phyloP scores from a whole-genome alignment of 371 early-diverging fungal species.

The Rhizomucor miehei region DNA sequence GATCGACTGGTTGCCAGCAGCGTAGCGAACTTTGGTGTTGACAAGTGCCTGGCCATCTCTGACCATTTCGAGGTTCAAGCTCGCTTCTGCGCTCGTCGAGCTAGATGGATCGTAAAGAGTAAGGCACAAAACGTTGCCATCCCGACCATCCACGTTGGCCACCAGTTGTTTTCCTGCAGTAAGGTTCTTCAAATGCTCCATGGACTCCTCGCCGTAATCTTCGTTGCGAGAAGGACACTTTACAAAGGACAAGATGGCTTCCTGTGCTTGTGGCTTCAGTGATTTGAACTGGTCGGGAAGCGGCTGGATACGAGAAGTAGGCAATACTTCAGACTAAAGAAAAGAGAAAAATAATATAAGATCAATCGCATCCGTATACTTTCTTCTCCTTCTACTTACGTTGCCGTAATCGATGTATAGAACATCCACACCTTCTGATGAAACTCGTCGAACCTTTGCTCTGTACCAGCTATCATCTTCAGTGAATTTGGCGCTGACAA shows the following conservation, averaged over 20 bases:
- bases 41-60: slow-evolving; percentile 76
- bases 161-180: slow-evolving; percentile 70
- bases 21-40: slow-evolving; percentile 53
- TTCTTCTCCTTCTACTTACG: slow-evolving; percentile 28
- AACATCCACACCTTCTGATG: slow-evolving; percentile 69
- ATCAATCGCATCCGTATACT: background rate
- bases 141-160: slow-evolving; percentile 73
- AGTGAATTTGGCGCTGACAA: slow-evolving; percentile 82
- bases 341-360: background rate
- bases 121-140: slow-evolving; percentile 57
- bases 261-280: slow-evolving; percentile 78
- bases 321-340: slow-evolving; percentile 57
- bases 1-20: slow-evolving; percentile 53
- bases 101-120: slow-evolving; percentile 70
- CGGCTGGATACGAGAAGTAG: slow-evolving; percentile 58
- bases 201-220: slow-evolving; percentile 81
- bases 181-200: slow-evolving; percentile 64
- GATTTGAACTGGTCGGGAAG: slow-evolving; percentile 62
- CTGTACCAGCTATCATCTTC: slow-evolving; percentile 91
- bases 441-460: slow-evolving; percentile 73
- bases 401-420: slow-evolving; percentile 94
- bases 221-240: slow-evolving; percentile 59
- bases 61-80: slow-evolving; percentile 78
- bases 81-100: slow-evolving; percentile 59
- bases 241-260: slow-evolving; percentile 83